These are phyloP conservation scores for Lentinula sp. DNA, from an alignment of 768 basidiomycete species.

Conservation along the genomic window DNA sequence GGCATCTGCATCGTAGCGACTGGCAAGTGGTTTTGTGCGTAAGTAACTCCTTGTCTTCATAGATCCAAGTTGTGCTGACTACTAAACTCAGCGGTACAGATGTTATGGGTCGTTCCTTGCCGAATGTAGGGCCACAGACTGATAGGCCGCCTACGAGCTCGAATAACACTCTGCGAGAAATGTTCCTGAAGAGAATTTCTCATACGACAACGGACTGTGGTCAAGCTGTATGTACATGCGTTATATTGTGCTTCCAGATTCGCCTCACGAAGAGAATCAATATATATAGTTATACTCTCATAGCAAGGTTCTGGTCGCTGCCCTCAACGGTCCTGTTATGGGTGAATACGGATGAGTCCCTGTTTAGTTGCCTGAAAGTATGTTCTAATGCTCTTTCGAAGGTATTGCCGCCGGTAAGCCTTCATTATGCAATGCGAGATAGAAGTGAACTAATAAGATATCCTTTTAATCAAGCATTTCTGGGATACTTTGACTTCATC, in stretches of 20 bases:
- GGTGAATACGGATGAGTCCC: slow-evolving; percentile 29
- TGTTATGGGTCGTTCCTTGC: slow-evolving; percentile 30
- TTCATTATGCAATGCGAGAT: neutral
- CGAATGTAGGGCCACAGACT: slow-evolving; percentile 6
- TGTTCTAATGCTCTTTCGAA: slow-evolving; percentile 15
- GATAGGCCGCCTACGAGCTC: neutral
- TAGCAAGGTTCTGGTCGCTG: slow-evolving; percentile 63
- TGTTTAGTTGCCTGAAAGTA: neutral
- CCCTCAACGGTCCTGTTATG: slow-evolving; percentile 71
- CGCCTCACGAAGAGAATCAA: neutral
- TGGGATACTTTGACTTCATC: slow-evolving; percentile 75
- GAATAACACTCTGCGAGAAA: slow-evolving; percentile 33
- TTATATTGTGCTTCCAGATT: neutral
- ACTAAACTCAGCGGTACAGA: slow-evolving; percentile 46
- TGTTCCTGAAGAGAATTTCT: slow-evolving; percentile 39
- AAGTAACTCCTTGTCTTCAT: slow-evolving; percentile 17
- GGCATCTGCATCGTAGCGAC: slow-evolving; percentile 32
- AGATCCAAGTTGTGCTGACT: neutral
- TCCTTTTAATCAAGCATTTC: slow-evolving; percentile 34
- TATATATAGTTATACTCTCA: slow-evolving; percentile 55
- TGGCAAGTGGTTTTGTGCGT: slow-evolving; percentile 75
- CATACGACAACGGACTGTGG: slow-evolving; percentile 54
- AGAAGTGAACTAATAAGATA: neutral
- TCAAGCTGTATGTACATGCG: slow-evolving; percentile 44
- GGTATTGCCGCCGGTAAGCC: slow-evolving; percentile 59